Conservation (phyloP, 2,329 filamentous ascomycete species). For the Trichophyton verrucosum region DNA sequence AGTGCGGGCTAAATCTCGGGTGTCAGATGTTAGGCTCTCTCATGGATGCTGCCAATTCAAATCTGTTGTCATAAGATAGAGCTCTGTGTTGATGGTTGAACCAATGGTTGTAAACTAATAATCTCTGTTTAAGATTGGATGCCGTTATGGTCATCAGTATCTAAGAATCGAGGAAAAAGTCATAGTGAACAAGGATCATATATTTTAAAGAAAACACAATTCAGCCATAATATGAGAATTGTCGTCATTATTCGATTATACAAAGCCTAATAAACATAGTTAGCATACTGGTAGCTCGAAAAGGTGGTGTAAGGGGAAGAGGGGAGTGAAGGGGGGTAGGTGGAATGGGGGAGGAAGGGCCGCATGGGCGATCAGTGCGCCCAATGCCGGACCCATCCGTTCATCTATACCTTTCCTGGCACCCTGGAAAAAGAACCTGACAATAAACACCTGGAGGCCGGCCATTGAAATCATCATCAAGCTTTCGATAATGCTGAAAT, state of each 20-base stretch:
- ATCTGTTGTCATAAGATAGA: not conserved
- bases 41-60: not conserved
- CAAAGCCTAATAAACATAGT: slow-evolving; percentile 7
- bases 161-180: not conserved
- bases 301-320: not conserved
- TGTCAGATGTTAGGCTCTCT: not conserved
- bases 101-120: not conserved
- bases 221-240: not conserved
- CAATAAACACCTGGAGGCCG: slow-evolving; percentile 88
- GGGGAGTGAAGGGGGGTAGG: not conserved
- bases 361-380: not conserved
- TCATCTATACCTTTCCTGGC: slow-evolving; percentile 49
- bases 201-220: not conserved
- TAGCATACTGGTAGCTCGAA: slow-evolving; percentile 3
- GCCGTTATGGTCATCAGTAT: not conserved
- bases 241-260: slow-evolving; percentile 7
- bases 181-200: not conserved
- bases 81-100: not conserved
- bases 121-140: not conserved
- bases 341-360: not conserved
- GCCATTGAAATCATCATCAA: slow-evolving; percentile 91
- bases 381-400: not conserved
- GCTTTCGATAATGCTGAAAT: slow-evolving; percentile 90
- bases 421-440: slow-evolving; percentile 96
- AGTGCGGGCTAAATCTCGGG: not conserved